These are phyloP conservation scores for Pueraria montana DNA, from an alignment of 306 rosid genomes.

Conservation along the genomic window DNA sequence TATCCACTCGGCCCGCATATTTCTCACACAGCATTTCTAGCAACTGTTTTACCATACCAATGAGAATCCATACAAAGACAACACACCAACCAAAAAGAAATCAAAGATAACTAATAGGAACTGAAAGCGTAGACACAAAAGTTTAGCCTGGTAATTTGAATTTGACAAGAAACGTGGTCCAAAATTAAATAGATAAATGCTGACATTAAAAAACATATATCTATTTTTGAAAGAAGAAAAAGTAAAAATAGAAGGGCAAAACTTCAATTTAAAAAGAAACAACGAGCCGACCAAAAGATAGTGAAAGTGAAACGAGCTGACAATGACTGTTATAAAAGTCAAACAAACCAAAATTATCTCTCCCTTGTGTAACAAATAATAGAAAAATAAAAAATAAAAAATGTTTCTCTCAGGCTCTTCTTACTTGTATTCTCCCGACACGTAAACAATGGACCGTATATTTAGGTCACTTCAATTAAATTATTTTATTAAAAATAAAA, in stretches of 20 bases:
- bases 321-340: too few species aligned
- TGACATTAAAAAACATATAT: not conserved
- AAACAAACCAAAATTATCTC: too few species aligned
- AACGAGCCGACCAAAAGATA: slow-evolving; percentile 58
- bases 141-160: not conserved
- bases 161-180: slow-evolving; percentile 14
- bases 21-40: slow-evolving; percentile 92
- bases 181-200: not conserved
- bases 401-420: too few species aligned
- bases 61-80: not conserved
- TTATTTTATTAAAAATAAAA: too few species aligned
- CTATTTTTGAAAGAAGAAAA: not conserved
- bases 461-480: too few species aligned
- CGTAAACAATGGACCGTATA: too few species aligned
- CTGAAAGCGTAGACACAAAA: not conserved
- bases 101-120: not conserved
- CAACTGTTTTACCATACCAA: slow-evolving; percentile 51
- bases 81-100: not conserved
- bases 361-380: too few species aligned
- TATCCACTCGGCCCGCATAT: slow-evolving; percentile 88
- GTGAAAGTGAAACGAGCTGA: slow-evolving; percentile 33
- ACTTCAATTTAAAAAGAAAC: not conserved
- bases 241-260: not conserved
- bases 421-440: too few species aligned
- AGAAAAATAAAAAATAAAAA: too few species aligned